Evolutionary conservation across 2,329 filamentous ascomycete species (phyloP), one percentile per base, ranked within the genome.

Genomic region (Sporothrix euskadiensis): DNA sequence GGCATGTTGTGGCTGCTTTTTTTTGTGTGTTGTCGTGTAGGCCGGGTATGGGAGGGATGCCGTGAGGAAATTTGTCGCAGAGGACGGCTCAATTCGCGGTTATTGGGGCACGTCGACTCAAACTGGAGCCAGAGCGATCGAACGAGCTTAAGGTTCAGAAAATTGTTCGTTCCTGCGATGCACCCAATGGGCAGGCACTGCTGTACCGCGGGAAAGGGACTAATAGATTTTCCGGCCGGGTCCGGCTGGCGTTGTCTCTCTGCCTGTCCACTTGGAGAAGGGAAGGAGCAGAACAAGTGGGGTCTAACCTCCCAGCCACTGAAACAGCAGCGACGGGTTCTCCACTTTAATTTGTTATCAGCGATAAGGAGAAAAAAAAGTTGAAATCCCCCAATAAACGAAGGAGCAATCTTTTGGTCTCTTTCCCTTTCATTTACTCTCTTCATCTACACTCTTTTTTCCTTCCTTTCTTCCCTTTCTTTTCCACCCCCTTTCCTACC

Each of bases 301-400:
- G 41, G 57, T 32, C 57, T 16, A 30, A 19, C 44, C 14, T 52
- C 73, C 73, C 73, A 74, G 71, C 73, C 73, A 72, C 73, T 70
- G 47, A 66, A 44, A 26, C 44, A 30, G 56, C 59, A 49, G 54
- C 41, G 19, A 16, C 44, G 54, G 39, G 57, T 69, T 71, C 52
- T 57, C 76, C 76, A 76, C 74, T 73, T 35, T 32, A 68, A 32
- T 39, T 74, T 35, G 30, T 73, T 76, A 76, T 76, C 76, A 70
- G 70, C 70, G 76, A 76, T 76, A 76, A 61, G 49, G 30, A 61
- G 63, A 57, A 74, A 74, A 74, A 74, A 73, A 74, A 71, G 41
- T 66, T 56, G 22, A 32, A 66, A n/a, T n/a, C 22, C 59, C 35
- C 69, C 68, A 70, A 57, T 57, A 39, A 52, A 49, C 63, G 26